A percentile compares a stretch with the other conserved stretches of the same genome.
Evolutionary conservation across 2,329 filamentous ascomycete species (phyloP).

Genomic region (Xylaria sp.): DNA sequence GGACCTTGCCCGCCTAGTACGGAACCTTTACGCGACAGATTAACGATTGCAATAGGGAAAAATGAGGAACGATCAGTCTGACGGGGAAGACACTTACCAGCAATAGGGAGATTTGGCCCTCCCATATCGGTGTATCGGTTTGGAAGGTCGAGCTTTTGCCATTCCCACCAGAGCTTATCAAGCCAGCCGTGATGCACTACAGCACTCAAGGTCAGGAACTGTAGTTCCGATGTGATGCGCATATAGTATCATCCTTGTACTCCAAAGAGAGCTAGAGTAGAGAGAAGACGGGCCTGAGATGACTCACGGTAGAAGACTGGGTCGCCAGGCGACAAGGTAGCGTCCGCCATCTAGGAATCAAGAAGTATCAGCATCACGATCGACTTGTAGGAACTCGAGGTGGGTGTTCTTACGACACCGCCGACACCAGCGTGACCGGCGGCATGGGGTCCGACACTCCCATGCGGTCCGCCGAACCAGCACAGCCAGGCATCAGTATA

Average conservation of each 20-base stretch:
- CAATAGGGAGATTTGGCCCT: conserved; percentile 38
- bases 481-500: conserved; percentile 30
- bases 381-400: not conserved
- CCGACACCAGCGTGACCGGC: conserved; percentile 29
- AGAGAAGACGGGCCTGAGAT: not conserved
- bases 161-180: conserved; percentile 49
- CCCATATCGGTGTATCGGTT: conserved; percentile 44
- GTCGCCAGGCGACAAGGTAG: conserved; percentile 49
- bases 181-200: conserved; percentile 48
- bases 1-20: conserved; percentile 25
- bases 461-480: conserved; percentile 20
- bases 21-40: conserved; percentile 11
- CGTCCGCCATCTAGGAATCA: conserved; percentile 33
- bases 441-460: conserved; percentile 18
- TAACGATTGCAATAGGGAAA: not conserved
- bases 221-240: not conserved
- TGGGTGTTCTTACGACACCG: conserved; percentile 19
- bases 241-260: no score
- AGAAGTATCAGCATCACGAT: not conserved
- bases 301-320: conserved; percentile 45
- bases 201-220: not conserved
- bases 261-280: not conserved
- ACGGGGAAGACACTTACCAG: conserved; percentile 1
- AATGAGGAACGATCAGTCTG: not conserved
- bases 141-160: conserved; percentile 44